A percentile compares a stretch with the other conserved stretches of the same genome.
These are phyloP conservation scores for Yarrowia alimentaria DNA, from an alignment of 805 yeast species.

Conservation along the genomic window DNA sequence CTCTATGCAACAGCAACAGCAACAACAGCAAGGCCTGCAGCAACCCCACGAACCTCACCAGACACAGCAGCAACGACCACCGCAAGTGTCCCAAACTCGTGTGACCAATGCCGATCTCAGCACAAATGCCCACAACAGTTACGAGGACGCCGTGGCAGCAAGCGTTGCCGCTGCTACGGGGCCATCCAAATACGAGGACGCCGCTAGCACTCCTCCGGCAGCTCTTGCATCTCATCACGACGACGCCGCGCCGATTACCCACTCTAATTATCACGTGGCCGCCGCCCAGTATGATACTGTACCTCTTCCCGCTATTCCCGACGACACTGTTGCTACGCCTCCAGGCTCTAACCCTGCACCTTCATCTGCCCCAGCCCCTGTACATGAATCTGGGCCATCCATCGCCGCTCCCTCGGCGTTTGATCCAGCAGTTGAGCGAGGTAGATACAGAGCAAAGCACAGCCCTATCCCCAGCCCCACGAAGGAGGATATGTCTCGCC, in stretches of 20 bases:
- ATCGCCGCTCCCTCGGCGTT: too few species aligned
- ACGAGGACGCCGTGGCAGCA: conserved; percentile 10
- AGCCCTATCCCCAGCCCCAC: not conserved
- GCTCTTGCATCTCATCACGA: too few species aligned
- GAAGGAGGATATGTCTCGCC: not conserved
- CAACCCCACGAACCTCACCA: too few species aligned
- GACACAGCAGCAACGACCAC: too few species aligned
- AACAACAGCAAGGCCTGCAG: too few species aligned
- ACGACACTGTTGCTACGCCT: not conserved
- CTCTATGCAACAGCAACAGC: not conserved
- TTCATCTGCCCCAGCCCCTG: too few species aligned
- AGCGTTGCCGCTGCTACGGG: not conserved
- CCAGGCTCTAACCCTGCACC: too few species aligned
- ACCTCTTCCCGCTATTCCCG: not conserved
- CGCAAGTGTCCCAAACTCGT: too few species aligned
- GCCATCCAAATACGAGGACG: not conserved
- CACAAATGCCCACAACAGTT: not conserved
- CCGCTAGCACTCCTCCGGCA: too few species aligned
- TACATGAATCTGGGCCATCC: too few species aligned
- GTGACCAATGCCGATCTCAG: too few species aligned
- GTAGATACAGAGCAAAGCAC: conserved; percentile 18
- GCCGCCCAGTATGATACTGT: not conserved
- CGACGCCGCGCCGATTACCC: not conserved
- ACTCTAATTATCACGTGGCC: not conserved
- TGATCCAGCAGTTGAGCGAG: conserved; percentile 2